A percentile compares a stretch with the other conserved stretches of the same genome.
These are phyloP conservation scores for Sporothrix luriei DNA, from an alignment of 2,329 filamentous ascomycete genomes.

Conservation along the genomic window DNA sequence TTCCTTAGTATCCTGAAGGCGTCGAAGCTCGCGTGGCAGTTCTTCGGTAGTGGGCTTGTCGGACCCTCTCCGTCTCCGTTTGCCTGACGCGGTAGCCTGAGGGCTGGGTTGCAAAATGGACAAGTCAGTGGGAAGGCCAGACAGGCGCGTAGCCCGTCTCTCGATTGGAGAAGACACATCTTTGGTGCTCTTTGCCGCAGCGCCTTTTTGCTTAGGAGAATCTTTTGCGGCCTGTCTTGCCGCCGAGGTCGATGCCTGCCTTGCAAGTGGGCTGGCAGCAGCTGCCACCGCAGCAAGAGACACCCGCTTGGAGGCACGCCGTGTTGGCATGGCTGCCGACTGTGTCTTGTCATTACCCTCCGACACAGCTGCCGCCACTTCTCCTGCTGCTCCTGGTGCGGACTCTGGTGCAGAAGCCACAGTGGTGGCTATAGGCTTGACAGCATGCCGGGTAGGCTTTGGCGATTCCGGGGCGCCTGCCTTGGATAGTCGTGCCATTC, in stretches of 20 bases:
- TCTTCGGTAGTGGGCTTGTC: neutral
- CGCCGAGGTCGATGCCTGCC: neutral
- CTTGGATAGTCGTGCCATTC: constrained; percentile 30
- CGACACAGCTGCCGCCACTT: neutral
- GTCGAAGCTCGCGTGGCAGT: constrained; percentile 56
- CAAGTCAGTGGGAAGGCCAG: constrained; percentile 49
- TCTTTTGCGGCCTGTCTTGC: constrained; percentile 8
- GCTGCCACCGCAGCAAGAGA: constrained; percentile 6
- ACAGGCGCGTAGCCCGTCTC: constrained; percentile 51
- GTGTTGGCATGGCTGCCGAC: neutral
- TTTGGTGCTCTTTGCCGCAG: neutral
- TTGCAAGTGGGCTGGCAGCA: neutral
- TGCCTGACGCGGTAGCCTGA: constrained; percentile 52
- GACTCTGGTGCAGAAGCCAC: constrained; percentile 5
- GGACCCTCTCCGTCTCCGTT: constrained; percentile 59
- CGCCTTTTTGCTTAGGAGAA: neutral
- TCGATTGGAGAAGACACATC: neutral
- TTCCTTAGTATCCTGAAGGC: constrained; percentile 65
- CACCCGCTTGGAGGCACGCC: constrained; percentile 14
- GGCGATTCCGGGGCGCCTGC: constrained; percentile 1
- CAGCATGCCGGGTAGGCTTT: neutral
- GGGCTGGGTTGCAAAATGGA: constrained; percentile 48
- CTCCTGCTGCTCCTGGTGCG: neutral
- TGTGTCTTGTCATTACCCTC: neutral
- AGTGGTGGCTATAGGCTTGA: neutral